These are phyloP conservation scores for Debaryomycetaceae sp. DNA, from an alignment of 1,139 yeast species.

Conservation along the genomic window DNA sequence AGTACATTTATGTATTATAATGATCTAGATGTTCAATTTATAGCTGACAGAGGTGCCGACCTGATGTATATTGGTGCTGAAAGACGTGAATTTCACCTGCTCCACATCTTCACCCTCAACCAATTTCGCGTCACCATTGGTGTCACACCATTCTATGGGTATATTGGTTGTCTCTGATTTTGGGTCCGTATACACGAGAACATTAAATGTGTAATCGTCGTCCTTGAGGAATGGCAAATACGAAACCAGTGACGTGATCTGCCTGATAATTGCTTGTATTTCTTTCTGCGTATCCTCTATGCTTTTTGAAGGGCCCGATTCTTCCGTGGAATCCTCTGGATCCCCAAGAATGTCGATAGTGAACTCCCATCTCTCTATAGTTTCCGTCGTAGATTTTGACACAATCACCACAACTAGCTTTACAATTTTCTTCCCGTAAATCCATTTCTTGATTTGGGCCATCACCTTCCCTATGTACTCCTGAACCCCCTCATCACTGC, in stretches of 20 bases:
- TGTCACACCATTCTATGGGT: slow-evolving; percentile 86
- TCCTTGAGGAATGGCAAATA: slow-evolving; percentile 73
- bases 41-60: slow-evolving; percentile 80
- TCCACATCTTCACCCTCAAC: slow-evolving; percentile 56
- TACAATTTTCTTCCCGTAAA: slow-evolving; percentile 65
- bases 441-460: slow-evolving; percentile 80
- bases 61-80: slow-evolving; percentile 65
- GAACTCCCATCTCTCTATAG: slow-evolving; percentile 87
- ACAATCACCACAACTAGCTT: slow-evolving; percentile 71
- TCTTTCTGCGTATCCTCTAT: slow-evolving; percentile 62
- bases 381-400: slow-evolving; percentile 62
- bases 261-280: slow-evolving; percentile 82
- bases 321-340: slow-evolving; percentile 4
- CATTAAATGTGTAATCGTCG: slow-evolving; percentile 76
- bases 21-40: slow-evolving; percentile 23
- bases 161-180: slow-evolving; percentile 49
- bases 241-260: slow-evolving; percentile 84
- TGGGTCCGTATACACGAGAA: slow-evolving; percentile 78
- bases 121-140: slow-evolving; percentile 54
- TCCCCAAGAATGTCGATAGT: slow-evolving; percentile 46
- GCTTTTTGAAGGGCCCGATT: slow-evolving; percentile 23
- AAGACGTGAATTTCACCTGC: slow-evolving; percentile 65
- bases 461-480: slow-evolving; percentile 65
- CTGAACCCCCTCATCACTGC: slow-evolving; percentile 75
- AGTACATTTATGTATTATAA: background rate